These are phyloP conservation scores for Wickerhamomyces ciferrii DNA, from an alignment of 805 yeast species.

Conservation along the genomic window DNA sequence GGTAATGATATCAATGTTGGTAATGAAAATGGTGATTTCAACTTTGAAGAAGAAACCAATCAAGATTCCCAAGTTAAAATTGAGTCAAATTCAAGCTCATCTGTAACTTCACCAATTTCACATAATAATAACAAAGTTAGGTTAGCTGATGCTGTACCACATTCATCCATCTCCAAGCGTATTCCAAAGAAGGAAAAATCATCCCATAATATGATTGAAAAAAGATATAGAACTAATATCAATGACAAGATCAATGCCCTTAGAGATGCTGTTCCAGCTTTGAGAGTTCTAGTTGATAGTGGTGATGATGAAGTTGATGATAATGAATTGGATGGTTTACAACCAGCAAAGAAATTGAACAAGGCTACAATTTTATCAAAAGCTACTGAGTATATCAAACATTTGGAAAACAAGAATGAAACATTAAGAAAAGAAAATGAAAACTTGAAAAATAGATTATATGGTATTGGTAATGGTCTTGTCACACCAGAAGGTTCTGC, in stretches of 20 bases:
- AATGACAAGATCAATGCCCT: constrained; percentile 61
- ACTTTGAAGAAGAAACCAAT: background rate
- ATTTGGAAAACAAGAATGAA: constrained; percentile 59
- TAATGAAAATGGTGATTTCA: background rate
- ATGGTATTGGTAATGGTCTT: constrained; percentile 8
- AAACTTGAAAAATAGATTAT: constrained; percentile 25
- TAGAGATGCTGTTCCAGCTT: constrained; percentile 62
- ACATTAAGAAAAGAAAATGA: constrained; percentile 42
- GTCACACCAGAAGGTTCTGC: constrained; percentile 17
- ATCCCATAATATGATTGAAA: constrained; percentile 68
- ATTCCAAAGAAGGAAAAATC: constrained; percentile 41
- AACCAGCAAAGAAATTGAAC: constrained; percentile 71
- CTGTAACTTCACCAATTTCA: constrained; percentile 7
- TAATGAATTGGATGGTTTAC: constrained; percentile 57
- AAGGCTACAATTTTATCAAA: constrained; percentile 73
- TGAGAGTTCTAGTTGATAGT: constrained; percentile 39
- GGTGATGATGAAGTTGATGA: constrained; percentile 53
- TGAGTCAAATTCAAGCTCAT: constrained; percentile 10
- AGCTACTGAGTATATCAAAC: constrained; percentile 74
- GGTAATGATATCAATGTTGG: background rate
- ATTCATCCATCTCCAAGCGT: constrained; percentile 17
- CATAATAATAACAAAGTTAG: constrained; percentile 7
- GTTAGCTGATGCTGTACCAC: constrained; percentile 20
- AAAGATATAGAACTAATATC: constrained; percentile 65
- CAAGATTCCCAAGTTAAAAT: constrained; percentile 4